Evolutionary conservation across 2,329 filamentous ascomycete species (phyloP).

Genomic region (Aurifilum marmelostoma): DNA sequence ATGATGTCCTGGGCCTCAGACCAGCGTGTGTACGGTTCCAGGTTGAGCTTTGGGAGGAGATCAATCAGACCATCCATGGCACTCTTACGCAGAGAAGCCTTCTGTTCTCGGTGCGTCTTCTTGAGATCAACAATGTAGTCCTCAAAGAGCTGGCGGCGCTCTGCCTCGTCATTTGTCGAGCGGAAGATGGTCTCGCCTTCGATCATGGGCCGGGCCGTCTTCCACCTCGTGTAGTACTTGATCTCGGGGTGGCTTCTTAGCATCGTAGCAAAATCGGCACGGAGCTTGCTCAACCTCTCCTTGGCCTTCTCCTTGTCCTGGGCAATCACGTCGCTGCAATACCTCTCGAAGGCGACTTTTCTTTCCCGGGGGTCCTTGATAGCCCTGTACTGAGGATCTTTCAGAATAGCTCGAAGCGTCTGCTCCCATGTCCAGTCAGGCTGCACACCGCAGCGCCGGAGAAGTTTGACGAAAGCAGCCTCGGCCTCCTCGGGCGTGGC

Average conservation of each 20-base stretch:
- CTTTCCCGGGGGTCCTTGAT: constrained; percentile 92
- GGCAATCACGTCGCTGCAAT: constrained; percentile 82
- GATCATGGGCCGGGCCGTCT: constrained; percentile 90
- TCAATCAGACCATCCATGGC: constrained; percentile 83
- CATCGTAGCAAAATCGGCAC: constrained; percentile 94
- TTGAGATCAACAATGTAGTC: constrained; percentile 89
- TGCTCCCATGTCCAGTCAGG: constrained; percentile 94
- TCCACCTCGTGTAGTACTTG: constrained; percentile 96
- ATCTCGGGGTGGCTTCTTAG: constrained; percentile 95
- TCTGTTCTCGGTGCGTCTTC: constrained; percentile 76
- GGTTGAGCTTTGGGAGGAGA: constrained; percentile 76
- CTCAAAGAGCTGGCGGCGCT: constrained; percentile 87
- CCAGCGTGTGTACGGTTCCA: constrained; percentile 96
- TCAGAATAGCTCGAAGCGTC: constrained; percentile 81
- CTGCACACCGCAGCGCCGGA: constrained; percentile 83
- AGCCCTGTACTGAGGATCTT: constrained; percentile 89
- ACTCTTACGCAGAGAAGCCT: constrained; percentile 71
- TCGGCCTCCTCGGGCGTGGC: constrained; percentile 84
- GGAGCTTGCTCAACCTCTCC: constrained; percentile 88
- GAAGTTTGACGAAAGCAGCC: constrained; percentile 86
- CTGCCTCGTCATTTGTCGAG: constrained; percentile 83
- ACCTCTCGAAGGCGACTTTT: constrained; percentile 91
- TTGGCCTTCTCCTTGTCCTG: constrained; percentile 95
- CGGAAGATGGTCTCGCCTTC: constrained; percentile 95
- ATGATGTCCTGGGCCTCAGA: constrained; percentile 84